Evolutionary conservation across 192 early-diverging fungal species (phyloP).

Genomic region (Coemansia sp.): DNA sequence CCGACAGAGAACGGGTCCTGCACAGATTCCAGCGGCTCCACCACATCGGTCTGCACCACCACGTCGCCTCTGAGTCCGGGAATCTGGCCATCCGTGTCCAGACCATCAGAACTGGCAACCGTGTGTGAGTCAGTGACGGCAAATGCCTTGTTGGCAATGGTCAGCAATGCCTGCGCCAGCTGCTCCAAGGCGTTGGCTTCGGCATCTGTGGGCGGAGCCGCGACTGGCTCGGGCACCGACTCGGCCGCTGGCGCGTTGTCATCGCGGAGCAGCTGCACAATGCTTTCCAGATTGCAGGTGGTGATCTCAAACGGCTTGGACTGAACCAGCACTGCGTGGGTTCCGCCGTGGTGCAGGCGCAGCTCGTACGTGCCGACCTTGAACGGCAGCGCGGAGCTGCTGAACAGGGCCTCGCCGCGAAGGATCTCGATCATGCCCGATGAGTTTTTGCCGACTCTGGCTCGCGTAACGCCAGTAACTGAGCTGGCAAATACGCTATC

Average conservation of each 20-base stretch:
- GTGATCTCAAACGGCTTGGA: conserved; percentile 78
- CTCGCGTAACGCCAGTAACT: background rate
- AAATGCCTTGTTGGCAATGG: conserved; percentile 42
- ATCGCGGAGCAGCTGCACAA: conserved; percentile 12
- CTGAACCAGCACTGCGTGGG: conserved; percentile 74
- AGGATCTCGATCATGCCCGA: conserved; percentile 5
- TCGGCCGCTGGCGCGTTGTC: background rate
- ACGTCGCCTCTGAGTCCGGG: conserved; percentile 7
- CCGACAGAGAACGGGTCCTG: conserved; percentile 34
- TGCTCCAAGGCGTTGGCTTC: conserved; percentile 7
- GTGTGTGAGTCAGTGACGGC: conserved; percentile 40
- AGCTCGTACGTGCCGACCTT: conserved; percentile 84
- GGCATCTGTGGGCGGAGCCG: background rate
- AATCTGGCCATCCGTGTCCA: background rate
- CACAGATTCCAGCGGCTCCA: conserved; percentile 41
- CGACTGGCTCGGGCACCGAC: background rate
- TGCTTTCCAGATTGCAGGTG: conserved; percentile 20
- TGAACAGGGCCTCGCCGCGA: conserved; percentile 61
- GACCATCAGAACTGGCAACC: background rate
- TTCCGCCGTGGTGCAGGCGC: conserved; percentile 85
- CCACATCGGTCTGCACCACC: conserved; percentile 34
- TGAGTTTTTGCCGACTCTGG: background rate
- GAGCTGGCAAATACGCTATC: conserved; percentile 44
- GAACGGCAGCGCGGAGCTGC: conserved; percentile 73
- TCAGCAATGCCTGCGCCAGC: conserved; percentile 39